Evolutionary conservation across 2,329 filamentous ascomycete genomes (phyloP).

Genomic region (Penicillium hordei): DNA sequence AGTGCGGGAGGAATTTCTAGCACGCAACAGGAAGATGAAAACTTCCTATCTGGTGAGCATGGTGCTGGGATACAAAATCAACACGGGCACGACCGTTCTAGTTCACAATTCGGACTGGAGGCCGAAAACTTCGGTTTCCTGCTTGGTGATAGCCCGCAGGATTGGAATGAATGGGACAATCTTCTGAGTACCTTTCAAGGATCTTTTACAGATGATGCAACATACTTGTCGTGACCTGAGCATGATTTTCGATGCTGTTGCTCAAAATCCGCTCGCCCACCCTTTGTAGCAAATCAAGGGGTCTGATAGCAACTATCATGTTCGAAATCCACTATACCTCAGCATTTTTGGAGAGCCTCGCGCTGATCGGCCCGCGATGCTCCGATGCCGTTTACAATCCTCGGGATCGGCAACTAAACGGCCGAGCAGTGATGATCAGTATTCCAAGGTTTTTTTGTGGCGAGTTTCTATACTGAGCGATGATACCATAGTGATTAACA

Average conservation of each 20-base stretch:
- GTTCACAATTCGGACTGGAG: neutral
- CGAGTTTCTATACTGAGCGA: too few relatives aligned
- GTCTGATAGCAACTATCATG: neutral
- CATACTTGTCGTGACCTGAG: slow-evolving; percentile 4
- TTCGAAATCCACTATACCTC: neutral
- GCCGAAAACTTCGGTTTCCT: slow-evolving; percentile 11
- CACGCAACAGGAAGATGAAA: neutral
- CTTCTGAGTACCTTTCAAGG: slow-evolving; percentile 31
- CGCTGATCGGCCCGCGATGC: slow-evolving; percentile 9
- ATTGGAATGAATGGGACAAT: slow-evolving; percentile 33
- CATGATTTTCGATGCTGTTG: neutral
- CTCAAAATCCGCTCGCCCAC: neutral
- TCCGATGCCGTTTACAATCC: slow-evolving; percentile 3
- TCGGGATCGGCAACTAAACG: slow-evolving; percentile 17
- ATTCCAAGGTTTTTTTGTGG: neutral
- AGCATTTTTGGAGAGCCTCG: neutral
- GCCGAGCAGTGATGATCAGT: neutral
- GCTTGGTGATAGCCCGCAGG: slow-evolving; percentile 23
- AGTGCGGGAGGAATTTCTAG: neutral
- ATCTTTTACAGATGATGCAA: slow-evolving; percentile 20
- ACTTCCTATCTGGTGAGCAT: neutral
- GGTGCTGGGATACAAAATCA: slow-evolving; percentile 1
- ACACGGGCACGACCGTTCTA: neutral
- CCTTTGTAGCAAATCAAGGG: neutral
- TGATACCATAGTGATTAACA: too few relatives aligned